Percentiles rank a stretch among this genome's conserved stretches.
These are phyloP conservation scores for Tolypocladium cylindrosporum DNA, from an alignment of 2,329 filamentous ascomycete species.

Conservation along the genomic window DNA sequence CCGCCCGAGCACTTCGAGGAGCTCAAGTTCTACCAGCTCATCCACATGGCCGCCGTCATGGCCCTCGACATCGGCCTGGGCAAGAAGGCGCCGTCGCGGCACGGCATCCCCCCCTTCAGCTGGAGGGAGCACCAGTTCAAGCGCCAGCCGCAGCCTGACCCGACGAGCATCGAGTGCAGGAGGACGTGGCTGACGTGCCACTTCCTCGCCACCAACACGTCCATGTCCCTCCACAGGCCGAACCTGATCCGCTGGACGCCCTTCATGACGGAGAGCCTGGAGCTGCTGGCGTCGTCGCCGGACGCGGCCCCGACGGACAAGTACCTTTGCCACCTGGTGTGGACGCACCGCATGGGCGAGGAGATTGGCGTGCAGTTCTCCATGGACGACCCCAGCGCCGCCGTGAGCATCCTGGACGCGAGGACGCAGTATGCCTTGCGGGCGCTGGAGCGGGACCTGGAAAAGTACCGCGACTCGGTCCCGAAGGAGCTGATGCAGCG, in stretches of 20 bases:
- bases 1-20: conserved; percentile 77
- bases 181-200: conserved; percentile 52
- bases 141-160: conserved; percentile 34
- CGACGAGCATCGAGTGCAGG: conserved; percentile 43
- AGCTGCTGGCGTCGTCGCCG: conserved; percentile 41
- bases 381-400: conserved; percentile 51
- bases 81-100: conserved; percentile 17
- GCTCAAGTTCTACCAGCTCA: conserved; percentile 81
- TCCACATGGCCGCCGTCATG: conserved; percentile 73
- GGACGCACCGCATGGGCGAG: conserved; percentile 54
- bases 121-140: conserved; percentile 33
- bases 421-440: conserved; percentile 55
- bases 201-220: conserved; percentile 47
- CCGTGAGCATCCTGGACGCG: conserved; percentile 47
- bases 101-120: conserved; percentile 11
- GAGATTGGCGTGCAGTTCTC: conserved; percentile 58
- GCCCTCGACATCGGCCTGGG: conserved; percentile 75
- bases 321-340: conserved; percentile 48
- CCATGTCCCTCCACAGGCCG: conserved; percentile 51
- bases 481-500: conserved; percentile 42
- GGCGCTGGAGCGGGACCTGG: conserved; percentile 54
- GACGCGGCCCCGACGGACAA: conserved; percentile 47
- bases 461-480: conserved; percentile 47
- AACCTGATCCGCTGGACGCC: conserved; percentile 49
- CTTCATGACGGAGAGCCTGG: conserved; percentile 51